Percentiles rank a stretch among this genome's conserved stretches.
Evolutionary conservation across 2,329 filamentous ascomycete species (phyloP).

Genomic region (Malbranchea zuffiana): DNA sequence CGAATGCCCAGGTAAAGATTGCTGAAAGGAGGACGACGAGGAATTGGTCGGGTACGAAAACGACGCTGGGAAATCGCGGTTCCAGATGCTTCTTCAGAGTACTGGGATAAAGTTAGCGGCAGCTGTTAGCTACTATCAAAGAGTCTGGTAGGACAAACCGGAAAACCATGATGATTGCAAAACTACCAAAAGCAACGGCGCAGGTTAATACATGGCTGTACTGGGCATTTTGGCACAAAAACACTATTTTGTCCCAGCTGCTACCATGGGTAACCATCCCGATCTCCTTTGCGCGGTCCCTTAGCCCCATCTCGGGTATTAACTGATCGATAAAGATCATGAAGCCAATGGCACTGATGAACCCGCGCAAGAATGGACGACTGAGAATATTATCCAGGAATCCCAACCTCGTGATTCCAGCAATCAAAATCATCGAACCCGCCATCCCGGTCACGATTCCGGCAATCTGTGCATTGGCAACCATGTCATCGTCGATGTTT

Average conservation of each 20-base stretch:
- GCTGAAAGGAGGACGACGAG: conserved; percentile 77
- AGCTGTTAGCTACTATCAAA: neutral
- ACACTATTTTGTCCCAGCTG: conserved; percentile 72
- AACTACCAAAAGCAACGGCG: conserved; percentile 65
- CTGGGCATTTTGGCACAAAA: conserved; percentile 57
- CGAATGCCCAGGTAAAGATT: conserved; percentile 61
- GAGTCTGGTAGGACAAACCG: conserved; percentile 44
- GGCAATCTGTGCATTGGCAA: conserved; percentile 68
- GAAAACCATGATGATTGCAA: conserved; percentile 81
- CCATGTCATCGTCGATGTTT: conserved; percentile 54
- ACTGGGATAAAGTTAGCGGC: conserved; percentile 38
- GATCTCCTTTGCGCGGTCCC: conserved; percentile 49
- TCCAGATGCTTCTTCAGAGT: conserved; percentile 73
- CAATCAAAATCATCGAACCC: conserved; percentile 76
- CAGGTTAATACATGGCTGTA: conserved; percentile 64
- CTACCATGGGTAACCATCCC: conserved; percentile 68
- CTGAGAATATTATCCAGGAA: conserved; percentile 93
- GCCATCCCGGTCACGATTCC: conserved; percentile 82
- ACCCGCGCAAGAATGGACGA: conserved; percentile 81
- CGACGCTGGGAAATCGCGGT: conserved; percentile 65
- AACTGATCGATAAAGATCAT: conserved; percentile 94
- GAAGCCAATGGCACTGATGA: conserved; percentile 93
- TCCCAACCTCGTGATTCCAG: conserved; percentile 72
- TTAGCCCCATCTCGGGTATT: conserved; percentile 77
- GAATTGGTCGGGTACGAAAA: conserved; percentile 87